Percentiles rank a stretch among this genome's conserved stretches.
Conservation (phyloP, 2,329 filamentous ascomycete species). For the Aspergillus ruber region DNA sequence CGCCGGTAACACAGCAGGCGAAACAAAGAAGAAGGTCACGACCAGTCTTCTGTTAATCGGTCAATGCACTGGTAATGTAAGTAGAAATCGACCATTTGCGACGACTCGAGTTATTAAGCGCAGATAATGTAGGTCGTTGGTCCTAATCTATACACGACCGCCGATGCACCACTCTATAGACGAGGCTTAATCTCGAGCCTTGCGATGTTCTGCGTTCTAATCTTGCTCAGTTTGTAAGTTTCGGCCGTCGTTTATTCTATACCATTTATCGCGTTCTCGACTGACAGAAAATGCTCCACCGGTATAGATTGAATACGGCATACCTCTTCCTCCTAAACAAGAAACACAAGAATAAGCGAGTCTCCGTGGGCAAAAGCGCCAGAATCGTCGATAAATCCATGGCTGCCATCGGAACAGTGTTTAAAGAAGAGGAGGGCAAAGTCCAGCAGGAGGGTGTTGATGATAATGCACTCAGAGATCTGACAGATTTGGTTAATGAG, state of each 20-base stretch:
- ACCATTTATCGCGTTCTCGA: background rate
- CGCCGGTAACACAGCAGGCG: slow-evolving; percentile 55
- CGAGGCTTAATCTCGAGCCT: slow-evolving; percentile 53
- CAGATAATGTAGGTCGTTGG: slow-evolving; percentile 46
- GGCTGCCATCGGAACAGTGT: slow-evolving; percentile 32
- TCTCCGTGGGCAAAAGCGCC: slow-evolving; percentile 54
- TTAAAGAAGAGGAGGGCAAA: slow-evolving; percentile 21
- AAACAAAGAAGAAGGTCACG: slow-evolving; percentile 63
- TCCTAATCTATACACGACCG: slow-evolving; percentile 57
- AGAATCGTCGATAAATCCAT: slow-evolving; percentile 56
- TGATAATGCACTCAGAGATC: slow-evolving; percentile 51
- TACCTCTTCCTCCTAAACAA: slow-evolving; percentile 52
- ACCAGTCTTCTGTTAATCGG: slow-evolving; percentile 61
- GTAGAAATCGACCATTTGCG: background rate
- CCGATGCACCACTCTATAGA: slow-evolving; percentile 53
- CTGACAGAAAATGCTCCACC: background rate
- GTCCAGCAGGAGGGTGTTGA: slow-evolving; percentile 25
- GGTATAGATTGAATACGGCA: slow-evolving; percentile 26
- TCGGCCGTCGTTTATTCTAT: background rate
- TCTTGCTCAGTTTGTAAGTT: slow-evolving; percentile 43
- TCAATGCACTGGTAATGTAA: slow-evolving; percentile 56
- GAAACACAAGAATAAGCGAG: slow-evolving; percentile 49
- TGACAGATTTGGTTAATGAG: slow-evolving; percentile 57
- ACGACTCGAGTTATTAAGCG: background rate
- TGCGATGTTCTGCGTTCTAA: slow-evolving; percentile 55